Evolutionary conservation across 2,329 filamentous ascomycete species (phyloP), one percentile per base, ranked within the genome.

Genomic region (Coccinonectria pachysandricola): DNA sequence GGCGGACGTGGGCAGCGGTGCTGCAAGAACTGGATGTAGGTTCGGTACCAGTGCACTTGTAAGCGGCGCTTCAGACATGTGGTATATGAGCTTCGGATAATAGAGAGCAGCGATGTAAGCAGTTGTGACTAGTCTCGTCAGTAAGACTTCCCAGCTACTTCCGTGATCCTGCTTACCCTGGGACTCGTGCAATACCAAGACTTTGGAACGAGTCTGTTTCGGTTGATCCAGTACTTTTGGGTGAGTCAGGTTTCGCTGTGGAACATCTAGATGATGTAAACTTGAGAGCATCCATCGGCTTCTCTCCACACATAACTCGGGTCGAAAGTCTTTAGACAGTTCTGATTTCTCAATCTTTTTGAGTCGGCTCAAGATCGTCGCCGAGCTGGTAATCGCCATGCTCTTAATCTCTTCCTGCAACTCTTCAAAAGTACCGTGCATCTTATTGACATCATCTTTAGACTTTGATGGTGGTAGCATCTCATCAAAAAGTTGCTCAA

Each of bases 221-320:
- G n/a, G 8, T 24, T 26, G 15, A 5, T 31, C 14, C 25, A 19
- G 2, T 7, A 5, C 1, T 26, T 24, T 1, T 16, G 19, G 12
- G 9, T 15, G 7, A 7, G 18, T 12, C 1, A 36, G 30, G 6
- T 44, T 35, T 7, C 42, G 23, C 8, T 46, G 31, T 7, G 32
- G 29, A 1, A 46, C 37, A 19, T 59, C 61, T 42, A 62, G 56
- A 36, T 55, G 57, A 34, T 64, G 60, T 27, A 80, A 52, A 1
- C 63, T 63, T 15, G 66, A 73, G 17, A 77, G 56, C 55, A 84
- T 66, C 72, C 72, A 77, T 13, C 36, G 35, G 40, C 72, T 70
- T 43, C 70, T 69, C 35, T 70, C 65, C 24, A 70, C 54, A 31
- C 68, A 67, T 4, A 68, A 41, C 26, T 40, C 35, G 2, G 21